Evolutionary conservation across 257 asterid species (phyloP), one percentile per base, ranked within the genome.

Genomic region (Anisodus acutangulus): DNA sequence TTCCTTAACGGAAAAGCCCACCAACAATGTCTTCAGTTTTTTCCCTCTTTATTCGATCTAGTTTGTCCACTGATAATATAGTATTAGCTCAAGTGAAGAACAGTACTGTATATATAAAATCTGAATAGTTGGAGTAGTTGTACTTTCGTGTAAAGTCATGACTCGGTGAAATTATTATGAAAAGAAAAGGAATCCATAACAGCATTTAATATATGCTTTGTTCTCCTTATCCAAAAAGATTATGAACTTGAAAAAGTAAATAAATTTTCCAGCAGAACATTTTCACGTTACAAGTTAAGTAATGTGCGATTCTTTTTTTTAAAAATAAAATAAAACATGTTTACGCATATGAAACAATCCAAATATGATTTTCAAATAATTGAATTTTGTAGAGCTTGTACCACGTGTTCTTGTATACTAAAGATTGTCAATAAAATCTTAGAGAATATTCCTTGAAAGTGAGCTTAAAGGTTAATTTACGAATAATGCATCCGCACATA

Each of bases 181-280:
- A 45, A 47, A 72, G 80, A 19, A 47, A 72, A 19, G 59, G 80
- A 47, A 72, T 72, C 41, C 6, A 6, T 72, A 9, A 41, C 11
- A 72, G 60, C 41, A 72, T 72, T 72, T 47, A 66, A n/a, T n/a
- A n/a, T n/a, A n/a, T 5, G 4, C 64, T 59, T 59, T 59, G 10
- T 72, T 72, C 60, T 19, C 80, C 59, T 72, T 72, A 72, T 47
- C 60, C 59, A 47, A 47, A 72, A 47, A 19, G 37, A 72, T 72
- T 2, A 43, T 6, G 2, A 47, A 41, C 4, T n/a, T 72, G 59
- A 45, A 45, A 71, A 59, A 55, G 12, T 55, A 55, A 55, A 55
- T 16, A 55, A 5, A 55, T 15, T 55, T 55, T 55, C 60, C 16
- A 17, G 60, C 16, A 55, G 60, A 55, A 13, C 60, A 55, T 13